These are phyloP conservation scores for Trametes villosa DNA, from an alignment of 768 basidiomycete genomes.

Conservation along the genomic window DNA sequence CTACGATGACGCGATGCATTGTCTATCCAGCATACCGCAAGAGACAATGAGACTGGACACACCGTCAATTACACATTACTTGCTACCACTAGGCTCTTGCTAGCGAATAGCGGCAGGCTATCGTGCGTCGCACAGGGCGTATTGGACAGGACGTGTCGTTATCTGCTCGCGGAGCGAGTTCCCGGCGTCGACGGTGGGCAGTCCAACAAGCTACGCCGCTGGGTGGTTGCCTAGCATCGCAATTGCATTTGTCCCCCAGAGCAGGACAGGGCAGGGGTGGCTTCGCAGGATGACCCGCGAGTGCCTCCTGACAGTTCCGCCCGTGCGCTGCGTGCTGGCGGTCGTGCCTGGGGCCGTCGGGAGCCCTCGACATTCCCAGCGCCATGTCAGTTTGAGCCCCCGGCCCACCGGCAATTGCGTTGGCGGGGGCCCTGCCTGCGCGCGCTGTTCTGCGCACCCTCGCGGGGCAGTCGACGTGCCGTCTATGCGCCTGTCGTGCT, in stretches of 20 bases:
- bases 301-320: background rate
- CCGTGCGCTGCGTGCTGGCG: background rate
- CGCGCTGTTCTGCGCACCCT: background rate
- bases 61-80: background rate
- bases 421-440: conserved; percentile 1
- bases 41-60: background rate
- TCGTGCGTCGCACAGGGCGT: background rate
- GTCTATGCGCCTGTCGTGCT: conserved; percentile 4
- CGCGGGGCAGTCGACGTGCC: conserved; percentile 1
- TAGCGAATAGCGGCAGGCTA: background rate
- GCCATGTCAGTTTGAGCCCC: conserved; percentile 3
- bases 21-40: background rate
- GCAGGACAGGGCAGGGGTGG: conserved; percentile 14
- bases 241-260: conserved; percentile 8
- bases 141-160: conserved; percentile 4
- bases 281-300: conserved; percentile 1
- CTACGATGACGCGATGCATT: background rate
- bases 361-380: background rate
- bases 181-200: background rate
- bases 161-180: background rate
- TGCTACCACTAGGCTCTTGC: background rate
- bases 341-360: conserved; percentile 7
- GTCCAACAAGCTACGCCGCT: background rate
- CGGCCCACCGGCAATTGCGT: conserved; percentile 9
- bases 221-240: background rate